Evolutionary conservation across 805 yeast species (phyloP).

Genomic region (Kazachstania bromeliacearum): DNA sequence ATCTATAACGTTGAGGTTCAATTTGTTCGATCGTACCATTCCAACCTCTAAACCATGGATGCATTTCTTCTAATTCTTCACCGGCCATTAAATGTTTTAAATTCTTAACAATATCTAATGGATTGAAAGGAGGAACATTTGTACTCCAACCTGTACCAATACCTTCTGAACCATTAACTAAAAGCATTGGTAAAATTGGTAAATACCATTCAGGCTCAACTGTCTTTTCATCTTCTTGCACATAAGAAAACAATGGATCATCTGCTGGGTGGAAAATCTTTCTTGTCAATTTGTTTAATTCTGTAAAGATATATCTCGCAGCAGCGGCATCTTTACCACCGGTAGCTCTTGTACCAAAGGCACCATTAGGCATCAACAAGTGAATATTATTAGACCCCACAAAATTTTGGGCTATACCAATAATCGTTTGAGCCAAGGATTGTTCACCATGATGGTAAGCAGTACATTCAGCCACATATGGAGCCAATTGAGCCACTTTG

Average conservation of each 20-base stretch:
- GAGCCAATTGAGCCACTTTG: conserved; percentile 85
- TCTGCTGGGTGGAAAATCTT: conserved; percentile 72
- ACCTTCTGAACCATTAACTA: conserved; percentile 95
- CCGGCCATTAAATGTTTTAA: conserved; percentile 63
- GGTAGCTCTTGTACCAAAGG: conserved; percentile 89
- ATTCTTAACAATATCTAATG: conserved; percentile 69
- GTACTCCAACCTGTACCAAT: conserved; percentile 99
- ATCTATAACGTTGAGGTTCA: conserved; percentile 58
- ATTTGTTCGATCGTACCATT: conserved; percentile 64
- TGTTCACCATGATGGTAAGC: conserved; percentile 95
- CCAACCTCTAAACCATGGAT: conserved; percentile 97
- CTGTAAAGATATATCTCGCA: conserved; percentile 90
- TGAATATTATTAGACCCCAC: conserved; percentile 88
- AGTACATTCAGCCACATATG: conserved; percentile 79
- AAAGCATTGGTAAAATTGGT: conserved; percentile 89
- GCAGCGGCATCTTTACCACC: conserved; percentile 99
- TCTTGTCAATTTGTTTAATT: conserved; percentile 64
- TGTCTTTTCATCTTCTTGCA: conserved; percentile 86
- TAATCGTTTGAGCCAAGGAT: conserved; percentile 79
- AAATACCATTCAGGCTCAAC: conserved; percentile 95
- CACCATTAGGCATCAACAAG: conserved; percentile 81
- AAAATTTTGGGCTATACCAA: conserved; percentile 90
- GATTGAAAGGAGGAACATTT: conserved; percentile 82
- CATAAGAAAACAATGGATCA: conserved; percentile 63
- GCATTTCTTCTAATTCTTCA: conserved; percentile 61